Evolutionary conservation across 768 basidiomycete genomes (phyloP).

Genomic region (Rhodotorula paludigena): DNA sequence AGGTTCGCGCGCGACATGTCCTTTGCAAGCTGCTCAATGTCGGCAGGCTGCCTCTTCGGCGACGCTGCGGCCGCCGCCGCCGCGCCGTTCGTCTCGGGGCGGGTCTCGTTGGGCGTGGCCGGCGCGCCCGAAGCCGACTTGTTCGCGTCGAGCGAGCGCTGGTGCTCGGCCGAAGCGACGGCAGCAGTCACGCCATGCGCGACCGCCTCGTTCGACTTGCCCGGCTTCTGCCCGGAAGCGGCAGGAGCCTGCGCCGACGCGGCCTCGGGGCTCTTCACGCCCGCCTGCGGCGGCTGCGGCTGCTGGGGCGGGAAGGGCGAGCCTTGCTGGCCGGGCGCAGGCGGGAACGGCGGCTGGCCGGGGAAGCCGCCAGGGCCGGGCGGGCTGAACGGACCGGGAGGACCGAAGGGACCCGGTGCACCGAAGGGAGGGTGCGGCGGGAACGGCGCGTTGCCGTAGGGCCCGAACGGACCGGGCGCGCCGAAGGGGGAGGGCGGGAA

Average conservation of each 20-base stretch:
- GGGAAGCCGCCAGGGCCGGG: neutral
- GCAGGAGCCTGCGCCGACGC: neutral
- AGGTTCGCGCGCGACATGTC: constrained; percentile 28
- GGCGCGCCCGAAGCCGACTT: neutral
- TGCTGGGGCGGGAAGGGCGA: neutral
- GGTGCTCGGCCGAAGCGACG: neutral
- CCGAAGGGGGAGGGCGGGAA: constrained; percentile 17
- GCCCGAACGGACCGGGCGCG: constrained; percentile 8
- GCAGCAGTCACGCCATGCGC: neutral
- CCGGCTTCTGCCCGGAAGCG: neutral
- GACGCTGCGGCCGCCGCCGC: neutral
- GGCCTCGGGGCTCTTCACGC: constrained; percentile 7
- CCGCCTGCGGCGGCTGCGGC: constrained; percentile 3
- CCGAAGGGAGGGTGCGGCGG: neutral
- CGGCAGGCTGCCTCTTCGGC: constrained; percentile 14
- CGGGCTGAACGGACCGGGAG: constrained; percentile 10
- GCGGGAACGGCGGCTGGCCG: neutral
- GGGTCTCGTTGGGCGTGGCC: constrained; percentile 14
- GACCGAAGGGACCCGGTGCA: neutral
- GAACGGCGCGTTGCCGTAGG: neutral
- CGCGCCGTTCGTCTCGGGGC: constrained; percentile 20
- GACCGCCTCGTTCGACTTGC: constrained; percentile 6
- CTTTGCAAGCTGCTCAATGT: constrained; percentile 38
- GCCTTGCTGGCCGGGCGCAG: neutral
- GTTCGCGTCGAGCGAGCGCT: neutral